Conservation (phyloP, 805 yeast species). For the Brettanomyces naardenensis region DNA sequence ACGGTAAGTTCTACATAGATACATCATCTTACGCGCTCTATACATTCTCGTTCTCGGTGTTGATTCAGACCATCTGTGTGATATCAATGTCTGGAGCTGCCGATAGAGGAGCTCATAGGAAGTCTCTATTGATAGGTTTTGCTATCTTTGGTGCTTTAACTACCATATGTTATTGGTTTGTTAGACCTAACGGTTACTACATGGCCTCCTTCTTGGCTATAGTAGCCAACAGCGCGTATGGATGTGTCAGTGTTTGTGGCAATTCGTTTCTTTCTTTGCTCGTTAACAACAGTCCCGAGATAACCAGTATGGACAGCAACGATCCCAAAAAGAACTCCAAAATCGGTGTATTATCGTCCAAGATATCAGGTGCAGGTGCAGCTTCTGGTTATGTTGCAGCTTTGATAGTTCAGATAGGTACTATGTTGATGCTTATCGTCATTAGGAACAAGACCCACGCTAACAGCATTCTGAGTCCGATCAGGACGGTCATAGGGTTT, state of each 20-base stretch:
- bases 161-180: constrained; percentile 37
- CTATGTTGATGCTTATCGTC: constrained; percentile 37
- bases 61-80: constrained; percentile 64
- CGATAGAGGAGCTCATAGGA: constrained; percentile 55
- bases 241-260: constrained; percentile 75
- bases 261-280: constrained; percentile 64
- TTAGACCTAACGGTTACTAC: constrained; percentile 36
- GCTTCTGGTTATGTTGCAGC: constrained; percentile 69
- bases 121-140: constrained; percentile 44
- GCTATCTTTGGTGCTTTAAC: constrained; percentile 52
- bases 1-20: constrained; percentile 40
- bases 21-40: constrained; percentile 69
- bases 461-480: constrained; percentile 27
- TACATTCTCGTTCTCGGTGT: constrained; percentile 63
- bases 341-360: constrained; percentile 26
- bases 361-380: constrained; percentile 61
- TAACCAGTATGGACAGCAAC: constrained; percentile 3
- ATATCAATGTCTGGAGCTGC: constrained; percentile 68
- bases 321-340: not conserved
- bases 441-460: constrained; percentile 4
- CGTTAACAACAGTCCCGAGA: constrained; percentile 32
- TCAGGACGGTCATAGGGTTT: constrained; percentile 50
- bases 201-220: constrained; percentile 47
- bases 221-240: constrained; percentile 60
- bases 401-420: constrained; percentile 51